phyloP scores from a whole-genome alignment of 192 early-diverging fungal genomes.

The Podochytrium sp. region DNA sequence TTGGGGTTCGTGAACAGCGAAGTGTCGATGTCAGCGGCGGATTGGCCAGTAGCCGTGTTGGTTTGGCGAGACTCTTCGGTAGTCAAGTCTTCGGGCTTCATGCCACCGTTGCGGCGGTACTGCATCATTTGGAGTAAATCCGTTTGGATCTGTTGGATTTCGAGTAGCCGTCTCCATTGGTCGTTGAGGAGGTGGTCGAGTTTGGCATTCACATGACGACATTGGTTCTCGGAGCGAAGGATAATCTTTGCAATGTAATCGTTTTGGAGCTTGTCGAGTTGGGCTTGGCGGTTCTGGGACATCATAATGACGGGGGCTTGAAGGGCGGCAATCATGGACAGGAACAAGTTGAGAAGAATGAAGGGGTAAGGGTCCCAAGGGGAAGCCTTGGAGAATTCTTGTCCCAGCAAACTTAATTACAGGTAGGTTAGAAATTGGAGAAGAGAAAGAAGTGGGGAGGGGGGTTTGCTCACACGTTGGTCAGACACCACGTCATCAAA shows the following conservation, averaged over 20 bases:
- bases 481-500: conserved; percentile 29
- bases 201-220: conserved; percentile 51
- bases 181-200: conserved; percentile 46
- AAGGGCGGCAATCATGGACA: conserved; percentile 44
- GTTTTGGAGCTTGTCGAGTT: conserved; percentile 39
- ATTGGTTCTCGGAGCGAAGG: conserved; percentile 46
- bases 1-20: conserved; percentile 19
- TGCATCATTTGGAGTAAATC: conserved; percentile 43
- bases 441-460: background rate
- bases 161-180: conserved; percentile 52
- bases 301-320: conserved; percentile 60
- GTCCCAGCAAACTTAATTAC: background rate
- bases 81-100: background rate
- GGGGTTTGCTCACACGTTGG: conserved; percentile 30
- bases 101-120: background rate
- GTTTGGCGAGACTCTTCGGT: background rate
- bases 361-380: conserved; percentile 51
- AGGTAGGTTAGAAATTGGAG: conserved; percentile 9
- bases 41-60: background rate
- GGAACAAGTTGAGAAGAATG: conserved; percentile 50
- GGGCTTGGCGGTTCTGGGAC: conserved; percentile 51
- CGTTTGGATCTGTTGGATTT: conserved; percentile 52
- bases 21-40: conserved; percentile 11
- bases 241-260: conserved; percentile 43
- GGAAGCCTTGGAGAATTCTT: conserved; percentile 2